Evolutionary conservation across 2,329 filamentous ascomycete genomes (phyloP).

Genomic region (Uncinocarpus reesii): DNA sequence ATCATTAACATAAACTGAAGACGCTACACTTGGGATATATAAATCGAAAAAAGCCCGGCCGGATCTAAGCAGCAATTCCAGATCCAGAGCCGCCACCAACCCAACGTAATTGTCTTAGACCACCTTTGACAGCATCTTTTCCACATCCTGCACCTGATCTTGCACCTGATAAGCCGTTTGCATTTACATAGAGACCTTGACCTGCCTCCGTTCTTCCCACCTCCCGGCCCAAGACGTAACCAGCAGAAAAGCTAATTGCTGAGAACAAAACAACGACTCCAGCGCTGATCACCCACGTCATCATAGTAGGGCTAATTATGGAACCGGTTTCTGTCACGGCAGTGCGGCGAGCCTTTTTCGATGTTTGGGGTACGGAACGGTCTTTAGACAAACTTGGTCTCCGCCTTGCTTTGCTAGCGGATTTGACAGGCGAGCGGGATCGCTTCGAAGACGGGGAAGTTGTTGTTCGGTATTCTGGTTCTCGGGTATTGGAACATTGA

Average conservation of each 20-base stretch:
- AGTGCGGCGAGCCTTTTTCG: conserved; percentile 29
- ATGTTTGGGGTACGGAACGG: conserved; percentile 19
- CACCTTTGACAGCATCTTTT: conserved; percentile 37
- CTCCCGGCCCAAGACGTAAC: conserved; percentile 52
- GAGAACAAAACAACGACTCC: conserved; percentile 55
- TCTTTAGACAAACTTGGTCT: conserved; percentile 32
- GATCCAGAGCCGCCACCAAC: conserved; percentile 29
- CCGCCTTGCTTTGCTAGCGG: conserved; percentile 18
- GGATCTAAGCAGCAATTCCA: conserved; percentile 28
- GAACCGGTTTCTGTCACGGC: conserved; percentile 24
- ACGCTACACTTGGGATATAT: neutral
- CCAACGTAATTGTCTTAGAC: conserved; percentile 37
- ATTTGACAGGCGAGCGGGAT: conserved; percentile 20
- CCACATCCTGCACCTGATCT: conserved; percentile 34
- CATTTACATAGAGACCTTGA: conserved; percentile 23
- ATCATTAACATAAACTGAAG: neutral
- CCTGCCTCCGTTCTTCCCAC: conserved; percentile 44
- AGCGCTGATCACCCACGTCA: conserved; percentile 57
- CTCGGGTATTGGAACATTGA: conserved; percentile 16
- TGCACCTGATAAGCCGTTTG: conserved; percentile 22
- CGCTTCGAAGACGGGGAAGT: conserved; percentile 15
- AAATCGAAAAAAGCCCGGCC: neutral
- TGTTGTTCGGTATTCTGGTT: conserved; percentile 20
- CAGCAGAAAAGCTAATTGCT: conserved; percentile 55
- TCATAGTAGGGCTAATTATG: conserved; percentile 47